Evolutionary conservation across 148 eudicot species (phyloP).

Genomic region (Rhododendron mucronatum): DNA sequence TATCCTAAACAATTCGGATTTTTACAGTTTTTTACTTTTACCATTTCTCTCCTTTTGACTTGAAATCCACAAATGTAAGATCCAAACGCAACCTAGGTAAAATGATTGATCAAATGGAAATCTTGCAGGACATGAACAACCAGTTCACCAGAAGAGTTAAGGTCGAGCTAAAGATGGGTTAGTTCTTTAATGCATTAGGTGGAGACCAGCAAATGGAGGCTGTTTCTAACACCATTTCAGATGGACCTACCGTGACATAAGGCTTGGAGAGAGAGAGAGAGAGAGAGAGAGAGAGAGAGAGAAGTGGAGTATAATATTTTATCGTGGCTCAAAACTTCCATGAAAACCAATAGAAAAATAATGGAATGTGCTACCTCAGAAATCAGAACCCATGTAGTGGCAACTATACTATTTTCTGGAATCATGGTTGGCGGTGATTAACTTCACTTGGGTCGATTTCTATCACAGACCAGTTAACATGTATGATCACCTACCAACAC

Average conservation of each 20-base stretch:
- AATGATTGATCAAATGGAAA: no score
- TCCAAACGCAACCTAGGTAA: no score
- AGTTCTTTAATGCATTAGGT: background rate
- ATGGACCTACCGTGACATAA: background rate
- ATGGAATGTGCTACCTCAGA: background rate
- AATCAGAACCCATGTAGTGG: background rate
- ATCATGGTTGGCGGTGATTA: background rate
- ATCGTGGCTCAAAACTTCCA: background rate
- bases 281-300: background rate
- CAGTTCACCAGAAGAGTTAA: no score
- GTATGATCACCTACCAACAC: no score
- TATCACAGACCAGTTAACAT: background rate
- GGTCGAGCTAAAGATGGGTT: background rate
- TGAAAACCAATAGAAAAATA: background rate
- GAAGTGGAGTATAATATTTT: background rate
- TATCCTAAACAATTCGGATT: no score
- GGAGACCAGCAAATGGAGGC: background rate
- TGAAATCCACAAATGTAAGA: no score
- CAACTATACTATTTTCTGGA: background rate
- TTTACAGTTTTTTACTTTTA: no score
- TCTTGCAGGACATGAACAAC: no score
- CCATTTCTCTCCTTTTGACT: no score
- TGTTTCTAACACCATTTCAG: background rate
- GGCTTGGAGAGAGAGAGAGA: background rate
- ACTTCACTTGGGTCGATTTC: background rate